These are phyloP conservation scores for Talaromyces funiculosus DNA, from an alignment of 2,329 filamentous ascomycete species.

Conservation along the genomic window DNA sequence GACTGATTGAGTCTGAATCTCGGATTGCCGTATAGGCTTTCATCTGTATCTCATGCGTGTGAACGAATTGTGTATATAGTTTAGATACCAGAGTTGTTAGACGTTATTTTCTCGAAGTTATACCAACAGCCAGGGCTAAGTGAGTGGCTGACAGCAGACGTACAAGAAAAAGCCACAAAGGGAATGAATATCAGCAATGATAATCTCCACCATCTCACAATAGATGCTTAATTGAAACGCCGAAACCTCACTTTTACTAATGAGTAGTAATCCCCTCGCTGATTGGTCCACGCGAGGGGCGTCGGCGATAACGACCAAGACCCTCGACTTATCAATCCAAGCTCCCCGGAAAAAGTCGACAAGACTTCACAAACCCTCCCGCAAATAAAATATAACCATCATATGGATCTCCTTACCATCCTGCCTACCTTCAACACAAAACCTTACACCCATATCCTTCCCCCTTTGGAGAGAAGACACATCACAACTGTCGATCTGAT, in stretches of 20 bases:
- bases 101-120: no score
- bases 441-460: slow-evolving; percentile 68
- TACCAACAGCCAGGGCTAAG: no score
- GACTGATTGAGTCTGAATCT: slow-evolving; percentile 14
- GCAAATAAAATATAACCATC: slow-evolving; percentile 10
- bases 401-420: slow-evolving; percentile 69
- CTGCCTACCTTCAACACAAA: slow-evolving; percentile 72
- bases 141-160: no score
- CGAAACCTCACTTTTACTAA: not conserved
- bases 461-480: slow-evolving; percentile 69
- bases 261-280: not conserved
- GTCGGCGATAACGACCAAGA: slow-evolving; percentile 1
- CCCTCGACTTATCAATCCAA: not conserved
- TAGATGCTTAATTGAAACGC: no score
- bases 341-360: not conserved
- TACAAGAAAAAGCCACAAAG: no score
- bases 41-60: not conserved
- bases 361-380: not conserved
- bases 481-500: slow-evolving; percentile 80
- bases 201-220: no score
- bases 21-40: not conserved
- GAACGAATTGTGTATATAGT: not conserved
- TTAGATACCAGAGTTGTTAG: not conserved
- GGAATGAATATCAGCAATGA: no score
- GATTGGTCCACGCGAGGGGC: slow-evolving; percentile 2